phyloP scores from a whole-genome alignment of 2,329 filamentous ascomycete species.

The Stachybotrys elegans region DNA sequence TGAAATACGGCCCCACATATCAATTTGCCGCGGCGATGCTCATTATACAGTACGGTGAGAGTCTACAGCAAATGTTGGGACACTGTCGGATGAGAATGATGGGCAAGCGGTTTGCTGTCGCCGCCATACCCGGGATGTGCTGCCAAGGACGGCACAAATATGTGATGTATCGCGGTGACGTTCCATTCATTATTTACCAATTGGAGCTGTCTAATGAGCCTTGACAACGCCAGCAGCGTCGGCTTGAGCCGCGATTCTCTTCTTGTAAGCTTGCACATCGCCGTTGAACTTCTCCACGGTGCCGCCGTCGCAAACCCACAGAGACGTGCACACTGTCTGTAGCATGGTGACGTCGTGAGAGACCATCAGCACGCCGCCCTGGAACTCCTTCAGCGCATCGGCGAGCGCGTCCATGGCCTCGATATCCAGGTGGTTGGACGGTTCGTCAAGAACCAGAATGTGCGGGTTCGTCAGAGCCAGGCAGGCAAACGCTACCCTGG shows the following conservation, averaged over 20 bases:
- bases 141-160: no score
- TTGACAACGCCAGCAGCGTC: constrained; percentile 82
- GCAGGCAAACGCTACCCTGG: constrained; percentile 96
- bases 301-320: constrained; percentile 95
- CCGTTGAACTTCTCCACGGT: constrained; percentile 95
- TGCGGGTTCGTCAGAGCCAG: constrained; percentile 90
- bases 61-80: no score
- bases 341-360: constrained; percentile 99
- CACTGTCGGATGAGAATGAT: no score
- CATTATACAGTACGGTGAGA: no score
- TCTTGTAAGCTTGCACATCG: constrained; percentile 96
- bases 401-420: constrained; percentile 97
- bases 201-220: constrained; percentile 52
- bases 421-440: constrained; percentile 97
- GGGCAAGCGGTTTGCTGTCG: no score
- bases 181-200: no score
- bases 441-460: constrained; percentile 96
- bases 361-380: constrained; percentile 96
- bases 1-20: no score
- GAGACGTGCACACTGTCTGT: constrained; percentile 86
- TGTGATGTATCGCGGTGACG: no score
- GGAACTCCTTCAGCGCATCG: constrained; percentile 76
- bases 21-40: no score
- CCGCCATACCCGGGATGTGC: no score
- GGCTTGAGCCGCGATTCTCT: constrained; percentile 85